These are phyloP conservation scores for Alternaria rosae DNA, from an alignment of 2,329 filamentous ascomycete genomes.

Conservation along the genomic window DNA sequence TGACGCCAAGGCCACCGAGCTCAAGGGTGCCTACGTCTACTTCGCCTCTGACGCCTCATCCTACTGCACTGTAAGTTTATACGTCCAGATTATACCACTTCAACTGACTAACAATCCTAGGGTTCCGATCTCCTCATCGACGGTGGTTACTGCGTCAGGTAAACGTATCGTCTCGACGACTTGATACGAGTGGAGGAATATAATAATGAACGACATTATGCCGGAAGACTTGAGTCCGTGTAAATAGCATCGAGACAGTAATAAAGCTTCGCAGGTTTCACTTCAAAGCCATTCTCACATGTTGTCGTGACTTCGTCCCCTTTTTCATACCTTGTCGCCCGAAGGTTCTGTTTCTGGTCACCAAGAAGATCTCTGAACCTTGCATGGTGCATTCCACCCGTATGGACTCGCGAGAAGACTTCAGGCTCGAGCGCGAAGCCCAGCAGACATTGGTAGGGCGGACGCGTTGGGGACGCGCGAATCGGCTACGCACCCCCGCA, in stretches of 20 bases:
- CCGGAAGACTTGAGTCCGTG: constrained; percentile 20
- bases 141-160: constrained; percentile 68
- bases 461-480: background rate
- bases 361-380: background rate
- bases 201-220: constrained; percentile 18
- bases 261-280: constrained; percentile 21
- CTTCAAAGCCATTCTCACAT: background rate
- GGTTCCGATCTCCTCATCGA: constrained; percentile 76
- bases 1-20: constrained; percentile 75
- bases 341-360: background rate
- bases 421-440: background rate
- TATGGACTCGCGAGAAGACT: background rate
- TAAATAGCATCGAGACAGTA: constrained; percentile 27
- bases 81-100: background rate
- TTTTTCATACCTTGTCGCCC: background rate
- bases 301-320: background rate
- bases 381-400: background rate
- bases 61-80: constrained; percentile 71
- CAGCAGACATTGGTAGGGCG: background rate
- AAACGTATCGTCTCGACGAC: constrained; percentile 33
- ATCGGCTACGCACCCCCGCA: constrained; percentile 12
- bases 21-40: constrained; percentile 85
- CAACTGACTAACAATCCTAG: constrained; percentile 31
- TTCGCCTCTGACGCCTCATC: constrained; percentile 82
- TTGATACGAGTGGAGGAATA: constrained; percentile 19